Base-by-base conservation (phyloP, 139 green algal genomes). In the Astrephomene gubernaculifera region DNA sequence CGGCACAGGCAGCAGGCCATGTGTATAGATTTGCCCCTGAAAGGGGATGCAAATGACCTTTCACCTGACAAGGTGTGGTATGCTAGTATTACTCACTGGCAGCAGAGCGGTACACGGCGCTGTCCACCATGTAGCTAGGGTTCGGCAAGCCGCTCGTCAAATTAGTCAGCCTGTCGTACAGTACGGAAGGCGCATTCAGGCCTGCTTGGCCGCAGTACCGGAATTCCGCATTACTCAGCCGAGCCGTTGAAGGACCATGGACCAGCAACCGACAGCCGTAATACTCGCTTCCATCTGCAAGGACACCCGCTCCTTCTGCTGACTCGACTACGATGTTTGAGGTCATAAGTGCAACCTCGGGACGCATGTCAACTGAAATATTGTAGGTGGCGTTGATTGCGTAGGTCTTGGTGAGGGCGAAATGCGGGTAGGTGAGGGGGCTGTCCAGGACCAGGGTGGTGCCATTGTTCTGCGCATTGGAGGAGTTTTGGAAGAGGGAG, bases 121-220 rank as follows among this genome's bases (percentile, higher is more conserved):
- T n/a, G n/a, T n/a, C n/a, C n/a, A n/a, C n/a, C n/a, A n/a, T n/a
- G n/a, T n/a, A n/a, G n/a, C n/a, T n/a, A 25, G 44, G 57, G 19
- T 27, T 19, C 7, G 25, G 17, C 2, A 38, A 8, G 43, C 41
- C 25, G 79, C 79, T 36, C 24, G 75, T 22, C 65, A 90, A 41
- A 25, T 86, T 85, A 17, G 31, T 39, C 38, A 88, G 65, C 78
- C 87, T 85, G 67, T 67, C 86, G 38, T 71, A 88, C 35, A 88
- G 7, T 39, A 86, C 3, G 8, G 68, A 78, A 3, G 69, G 70
- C n/a, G 76, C 60, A 4, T 29, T 21, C 31, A 87, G 73, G 52
- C 83, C 83, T 1, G 36, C 71, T 45, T 91, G 87, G 31, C 87
- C 87, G 64, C 87, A 83, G 57, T 89, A 91, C 17, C 53, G 8